phyloP scores from a whole-genome alignment of 345 rosid species.

The Brassica carinata region DNA sequence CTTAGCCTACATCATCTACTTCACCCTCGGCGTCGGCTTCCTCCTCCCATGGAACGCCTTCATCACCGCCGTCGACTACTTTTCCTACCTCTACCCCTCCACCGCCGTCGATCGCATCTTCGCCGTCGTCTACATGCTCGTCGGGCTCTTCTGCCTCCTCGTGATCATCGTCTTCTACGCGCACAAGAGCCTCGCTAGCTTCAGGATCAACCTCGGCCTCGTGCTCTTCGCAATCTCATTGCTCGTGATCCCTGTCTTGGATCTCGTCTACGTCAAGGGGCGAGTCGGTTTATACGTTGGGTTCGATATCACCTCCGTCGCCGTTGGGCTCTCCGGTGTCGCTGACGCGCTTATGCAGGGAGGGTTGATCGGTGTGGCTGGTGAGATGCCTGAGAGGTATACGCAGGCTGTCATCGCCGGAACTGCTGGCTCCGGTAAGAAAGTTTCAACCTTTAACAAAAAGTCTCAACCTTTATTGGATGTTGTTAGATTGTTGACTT shows the following conservation, averaged over 20 bases:
- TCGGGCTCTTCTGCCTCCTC: conserved; percentile 63
- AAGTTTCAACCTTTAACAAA: background rate
- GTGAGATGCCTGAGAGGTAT: conserved; percentile 89
- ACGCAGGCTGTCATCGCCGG: conserved; percentile 97
- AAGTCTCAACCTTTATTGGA: background rate
- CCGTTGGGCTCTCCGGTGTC: conserved; percentile 61
- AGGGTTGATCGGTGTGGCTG: conserved; percentile 85
- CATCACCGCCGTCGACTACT: conserved; percentile 98
- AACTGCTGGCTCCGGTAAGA: conserved; percentile 88
- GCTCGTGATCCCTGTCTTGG: conserved; percentile 77
- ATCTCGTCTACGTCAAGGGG: conserved; percentile 70
- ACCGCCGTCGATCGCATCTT: conserved; percentile 88
- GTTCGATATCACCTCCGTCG: conserved; percentile 62
- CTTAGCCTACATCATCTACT: conserved; percentile 83
- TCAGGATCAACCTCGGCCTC: conserved; percentile 81
- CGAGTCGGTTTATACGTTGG: conserved; percentile 73
- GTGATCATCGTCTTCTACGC: conserved; percentile 62
- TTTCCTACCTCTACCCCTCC: conserved; percentile 86
- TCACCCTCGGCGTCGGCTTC: conserved; percentile 75
- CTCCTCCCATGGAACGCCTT: conserved; percentile 99
- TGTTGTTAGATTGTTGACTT: background rate
- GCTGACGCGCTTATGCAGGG: conserved; percentile 93
- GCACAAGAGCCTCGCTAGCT: conserved; percentile 65
- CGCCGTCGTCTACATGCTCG: conserved; percentile 76
- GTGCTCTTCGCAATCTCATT: conserved; percentile 57